Conservation (phyloP, 2,329 filamentous ascomycete genomes). For the Tolypocladium amazonense region DNA sequence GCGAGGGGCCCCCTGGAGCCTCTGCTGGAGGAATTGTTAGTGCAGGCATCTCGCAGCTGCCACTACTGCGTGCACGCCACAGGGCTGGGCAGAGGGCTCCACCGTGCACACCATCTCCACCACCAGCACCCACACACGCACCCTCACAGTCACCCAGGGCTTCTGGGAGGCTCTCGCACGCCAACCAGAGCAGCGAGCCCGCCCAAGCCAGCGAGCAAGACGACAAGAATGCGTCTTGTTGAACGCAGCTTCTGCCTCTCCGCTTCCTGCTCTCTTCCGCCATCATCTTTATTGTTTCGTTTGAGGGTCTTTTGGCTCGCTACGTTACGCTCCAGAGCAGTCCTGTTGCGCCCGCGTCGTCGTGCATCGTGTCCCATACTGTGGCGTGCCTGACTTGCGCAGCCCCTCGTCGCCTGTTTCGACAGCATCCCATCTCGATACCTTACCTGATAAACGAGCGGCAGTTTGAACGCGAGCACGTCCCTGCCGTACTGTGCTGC, state of each 20-base stretch:
- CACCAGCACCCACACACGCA: background rate
- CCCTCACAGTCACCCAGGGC: background rate
- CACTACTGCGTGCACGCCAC: background rate
- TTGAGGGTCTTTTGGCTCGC: background rate
- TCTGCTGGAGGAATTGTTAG: background rate
- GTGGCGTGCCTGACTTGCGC: background rate
- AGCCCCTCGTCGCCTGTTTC: background rate
- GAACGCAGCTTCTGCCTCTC: background rate
- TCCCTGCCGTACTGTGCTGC: background rate
- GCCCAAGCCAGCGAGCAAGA: background rate
- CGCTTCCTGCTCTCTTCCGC: background rate
- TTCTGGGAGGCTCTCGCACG: background rate
- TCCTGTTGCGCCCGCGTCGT: background rate
- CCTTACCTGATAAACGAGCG: background rate
- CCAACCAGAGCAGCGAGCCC: background rate
- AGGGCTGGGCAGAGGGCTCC: background rate
- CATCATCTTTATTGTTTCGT: background rate
- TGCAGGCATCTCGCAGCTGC: background rate
- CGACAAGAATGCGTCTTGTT: background rate
- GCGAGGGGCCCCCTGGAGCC: background rate
- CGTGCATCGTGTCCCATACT: background rate
- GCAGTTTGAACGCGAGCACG: background rate
- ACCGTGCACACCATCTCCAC: background rate
- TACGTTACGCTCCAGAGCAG: background rate
- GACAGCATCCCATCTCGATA: conserved; percentile 2